Base-by-base conservation (phyloP, 2,329 filamentous ascomycete genomes). In the Alternaria atra region DNA sequence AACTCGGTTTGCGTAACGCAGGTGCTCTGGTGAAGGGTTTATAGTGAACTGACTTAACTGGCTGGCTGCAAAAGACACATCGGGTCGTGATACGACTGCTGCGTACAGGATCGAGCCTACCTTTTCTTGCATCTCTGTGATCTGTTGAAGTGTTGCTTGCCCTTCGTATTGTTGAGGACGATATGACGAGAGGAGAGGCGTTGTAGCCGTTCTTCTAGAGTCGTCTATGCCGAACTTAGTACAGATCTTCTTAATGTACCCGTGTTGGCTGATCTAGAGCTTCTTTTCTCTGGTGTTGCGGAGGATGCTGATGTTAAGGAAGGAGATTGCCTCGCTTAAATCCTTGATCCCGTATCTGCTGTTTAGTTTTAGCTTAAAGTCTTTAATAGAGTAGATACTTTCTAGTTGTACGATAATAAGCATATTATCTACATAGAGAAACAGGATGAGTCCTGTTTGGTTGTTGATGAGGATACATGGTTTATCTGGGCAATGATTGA, bases 291-390 rank as follows among this genome's bases (percentile, higher is more conserved):
- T 52, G 13, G 46, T 47, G 29, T 60, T 43, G 13, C 52, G 29
- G 17, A 50, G 40, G 34, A 60, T 60, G 4, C 43, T 40, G 30
- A 60, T 60, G 29, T 56, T 56, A 9, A 60, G 52, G 39, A 60
- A 60, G 52, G 40, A 56, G 43, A 42, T 48, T 56, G 29, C 52
- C 29, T 55, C 13, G 25, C 58, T 40, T 5, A 60, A 37, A 60
- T 60, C 58, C 35, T 60, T 60, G 30, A 60, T 60, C 40, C 43
- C 30, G 34, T 60, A 60, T 25, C 48, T 48, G 6, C 37, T 46
- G 7, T 56, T 56, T 15, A 60, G 20, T 57, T n/a, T 29, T 40
- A 23, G 35, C 52, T 57, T 32, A 10, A 32, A 32, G 30, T 32
- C 30, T 32, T 32, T 32, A 32, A 32, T 32, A 32, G 9, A 32